Evolutionary conservation across 257 asterid species (phyloP), one percentile per base, ranked within the genome.

Genomic region (Solanum bulbocastanum): DNA sequence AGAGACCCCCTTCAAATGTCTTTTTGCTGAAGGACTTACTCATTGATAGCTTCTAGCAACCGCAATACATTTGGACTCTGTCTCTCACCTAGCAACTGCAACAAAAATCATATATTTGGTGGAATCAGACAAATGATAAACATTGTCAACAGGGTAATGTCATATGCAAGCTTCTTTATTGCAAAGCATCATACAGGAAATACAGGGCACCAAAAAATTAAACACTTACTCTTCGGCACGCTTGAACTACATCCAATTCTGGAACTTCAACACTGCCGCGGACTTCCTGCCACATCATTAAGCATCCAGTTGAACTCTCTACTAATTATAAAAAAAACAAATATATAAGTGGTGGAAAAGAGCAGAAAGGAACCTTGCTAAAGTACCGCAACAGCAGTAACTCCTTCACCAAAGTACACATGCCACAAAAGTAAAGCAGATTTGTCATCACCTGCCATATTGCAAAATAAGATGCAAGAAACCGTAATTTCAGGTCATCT

Each of bases 361-460:
- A 40, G 84, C 25, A 37, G 37, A 72, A 87, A 76, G 87, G 79
- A 52, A 95, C 99, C 98, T 96, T 97, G 95, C 99, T 96, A 91
- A 97, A 97, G 93, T 93, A 97, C 87, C 99, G 98, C 93, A 93
- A 89, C 87, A 97, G 96, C 93, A 97, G 88, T 83, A 96, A 90
- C 91, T 97, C 99, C 92, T 96, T 94, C 78, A 93, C 95, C 90
- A 97, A 73, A 56, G 95, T 90, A 88, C 99, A 95, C 98, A 93
- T 95, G 79, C 99, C 99, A 85, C 99, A 95, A 76, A 93, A 92
- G 91, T 97, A 95, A 30, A 97, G 98, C 86, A 97, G 90, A 91
- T 96, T 97, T 87, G 99, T 94, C 97, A 96, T 89, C 87, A 96
- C 96, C 99, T 97, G 95, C 90, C 87, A 88, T 83, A 86, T 79